Base-by-base conservation (phyloP, 805 yeast species). In the Komagataella kurtzmanii region DNA sequence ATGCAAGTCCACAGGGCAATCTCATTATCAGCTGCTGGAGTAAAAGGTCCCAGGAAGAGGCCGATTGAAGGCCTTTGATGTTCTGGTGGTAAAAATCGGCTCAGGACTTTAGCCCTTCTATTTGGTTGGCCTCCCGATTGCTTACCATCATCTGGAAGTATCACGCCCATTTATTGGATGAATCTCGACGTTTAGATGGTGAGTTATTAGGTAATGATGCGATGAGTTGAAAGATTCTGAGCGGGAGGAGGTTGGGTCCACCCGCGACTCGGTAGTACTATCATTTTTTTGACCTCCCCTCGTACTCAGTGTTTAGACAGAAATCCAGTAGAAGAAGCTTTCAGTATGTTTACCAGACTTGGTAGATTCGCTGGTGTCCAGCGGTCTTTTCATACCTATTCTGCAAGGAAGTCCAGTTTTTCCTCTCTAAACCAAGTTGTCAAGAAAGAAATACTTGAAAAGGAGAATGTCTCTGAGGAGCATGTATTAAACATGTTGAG, bases 1-100 rank as follows among this genome's bases (percentile, higher is more conserved):
- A 47, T 17, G 50, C 47, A 23, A 51, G 43, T 18, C 55, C 43
- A 23, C 58, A 51, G n/a, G 51, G 49, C 40, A 19, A 44, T 21
- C 51, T 40, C 7, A 44, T 48, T 3, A 21, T 8, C 7, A 49
- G 45, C 48, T 50, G 45, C 57, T 49, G 30, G 54, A 44, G 23
- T 52, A 40, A 45, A 53, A 58, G 23, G 44, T 40, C 40, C 40
- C 6, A 30, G 14, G n/a, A 30, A 30, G 14, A 30, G 40, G 14
- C 40, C 40, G 10, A 30, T 30, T 10, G 40, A 30, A 14, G 40
- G 40, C 2, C 40, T 10, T 14, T 10, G 40, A 30, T 30, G 40
- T 30, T 30, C 40, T 30, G 40, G 40, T 10, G 40, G 40, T 14
- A 30, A 30, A 30, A 30, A 10, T 14, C 40, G 40, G 40, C n/a